Base-by-base conservation (phyloP, 1,284 basidiomycete species). In the Leccinum proliferum region DNA sequence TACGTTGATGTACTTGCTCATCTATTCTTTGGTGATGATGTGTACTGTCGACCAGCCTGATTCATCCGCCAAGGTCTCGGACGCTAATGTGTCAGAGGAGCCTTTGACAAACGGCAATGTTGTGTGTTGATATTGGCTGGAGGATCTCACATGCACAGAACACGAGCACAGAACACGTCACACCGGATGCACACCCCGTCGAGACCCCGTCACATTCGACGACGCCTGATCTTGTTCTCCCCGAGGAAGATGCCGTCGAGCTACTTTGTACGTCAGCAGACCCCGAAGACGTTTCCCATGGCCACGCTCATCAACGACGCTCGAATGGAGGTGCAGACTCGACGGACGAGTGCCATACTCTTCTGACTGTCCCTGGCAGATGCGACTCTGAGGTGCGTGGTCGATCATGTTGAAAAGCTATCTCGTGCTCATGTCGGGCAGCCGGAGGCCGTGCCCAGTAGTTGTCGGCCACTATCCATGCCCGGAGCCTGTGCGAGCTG, bases 401-500 rank as follows among this genome's bases (percentile, higher is more conserved):
- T 3, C 9, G 11, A 55, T 18, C 7, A 8, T 11, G 14, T 29
- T 6, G 34, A 5, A 11, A 37, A 10, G 21, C 5, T 4, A 34
- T 34, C 11, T 57, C 18, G n/a, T 12, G 7, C 62, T 73, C 35
- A 72, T 12, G 18, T 60, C 3, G 21, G 29, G 37, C 57, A 68
- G 70, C 58, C 35, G 15, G 64, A 63, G 35, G 62, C 1, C 4
- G 25, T 37, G 3, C 37, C 29, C 1, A 2, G 3, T 18, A 32
- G 9, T 58, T n/a, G n/a, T 63, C 68, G 10, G 21, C 21, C 63
- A 6, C 37, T 64, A 0, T 99, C 58, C 97, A 99, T 76, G 93
- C 97, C 0, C 84, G 95, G 10, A 95, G 90, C 65, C 78, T 99
- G 12, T 90, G 91, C 62, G 97, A 99, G 75, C 83, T 99, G 4